Conservation (phyloP, 345 rosid species). For the Balakata baccata region DNA sequence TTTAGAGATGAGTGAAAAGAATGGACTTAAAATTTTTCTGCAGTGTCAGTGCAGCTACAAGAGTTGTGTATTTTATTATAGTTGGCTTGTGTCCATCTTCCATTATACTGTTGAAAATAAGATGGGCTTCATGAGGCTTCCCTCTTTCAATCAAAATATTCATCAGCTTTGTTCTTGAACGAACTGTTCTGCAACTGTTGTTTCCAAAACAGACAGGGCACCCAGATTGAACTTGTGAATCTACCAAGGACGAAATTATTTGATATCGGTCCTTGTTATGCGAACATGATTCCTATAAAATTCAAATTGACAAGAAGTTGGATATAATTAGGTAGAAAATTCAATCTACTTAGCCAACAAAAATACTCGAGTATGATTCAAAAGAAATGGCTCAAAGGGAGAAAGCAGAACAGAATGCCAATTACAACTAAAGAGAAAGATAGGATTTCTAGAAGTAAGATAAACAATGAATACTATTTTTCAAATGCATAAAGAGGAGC, state of each 20-base stretch:
- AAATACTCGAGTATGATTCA: not conserved
- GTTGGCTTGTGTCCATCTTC: conserved; percentile 88
- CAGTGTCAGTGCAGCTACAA: conserved; percentile 64
- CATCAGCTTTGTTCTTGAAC: conserved; percentile 88
- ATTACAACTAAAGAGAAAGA: not conserved
- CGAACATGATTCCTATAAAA: conserved; percentile 36
- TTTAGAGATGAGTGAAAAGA: conserved; percentile 49
- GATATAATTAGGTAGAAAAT: not conserved
- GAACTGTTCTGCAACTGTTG: conserved; percentile 61
- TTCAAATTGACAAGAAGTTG: not conserved
- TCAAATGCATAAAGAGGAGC: not conserved
- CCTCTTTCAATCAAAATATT: conserved; percentile 58
- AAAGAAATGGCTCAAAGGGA: no score
- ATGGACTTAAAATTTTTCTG: conserved; percentile 63
- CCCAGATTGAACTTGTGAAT: conserved; percentile 27
- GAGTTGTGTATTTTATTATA: conserved; percentile 75
- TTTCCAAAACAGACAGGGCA: conserved; percentile 64
- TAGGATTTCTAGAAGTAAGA: not conserved
- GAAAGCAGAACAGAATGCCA: not conserved
- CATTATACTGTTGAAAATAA: conserved; percentile 54
- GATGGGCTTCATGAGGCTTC: conserved; percentile 75
- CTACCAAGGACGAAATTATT: conserved; percentile 29
- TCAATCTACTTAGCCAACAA: not conserved
- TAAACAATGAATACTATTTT: not conserved
- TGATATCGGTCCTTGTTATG: conserved; percentile 33